Evolutionary conservation across 2,329 filamentous ascomycete genomes (phyloP).

Genomic region (Pyrenophora graminea): DNA sequence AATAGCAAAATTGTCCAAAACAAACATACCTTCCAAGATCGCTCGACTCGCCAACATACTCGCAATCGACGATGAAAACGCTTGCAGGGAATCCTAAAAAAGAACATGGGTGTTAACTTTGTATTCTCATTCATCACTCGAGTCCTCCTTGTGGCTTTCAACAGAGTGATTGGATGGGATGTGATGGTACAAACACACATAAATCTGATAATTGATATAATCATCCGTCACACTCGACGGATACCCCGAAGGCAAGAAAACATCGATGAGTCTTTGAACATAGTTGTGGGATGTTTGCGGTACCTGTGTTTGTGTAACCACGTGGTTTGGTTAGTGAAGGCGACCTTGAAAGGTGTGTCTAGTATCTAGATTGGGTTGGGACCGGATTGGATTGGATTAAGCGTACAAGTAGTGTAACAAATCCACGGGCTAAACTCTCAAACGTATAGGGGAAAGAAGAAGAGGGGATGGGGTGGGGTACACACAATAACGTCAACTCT

Average conservation of each 20-base stretch:
- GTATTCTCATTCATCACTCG: not conserved
- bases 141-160: not conserved
- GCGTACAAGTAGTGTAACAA: not conserved
- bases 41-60: conserved; percentile 79
- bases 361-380: too few species aligned
- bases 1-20: not conserved
- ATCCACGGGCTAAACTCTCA: not conserved
- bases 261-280: conserved; percentile 59
- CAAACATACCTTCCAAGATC: conserved; percentile 68
- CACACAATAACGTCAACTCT: conserved; percentile 55
- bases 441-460: not conserved
- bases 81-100: conserved; percentile 73
- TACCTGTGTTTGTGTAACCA: not conserved
- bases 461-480: not conserved
- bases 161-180: not conserved
- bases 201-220: conserved; percentile 78
- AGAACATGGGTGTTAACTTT: conserved; percentile 25
- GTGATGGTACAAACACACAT: conserved; percentile 49
- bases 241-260: conserved; percentile 87
- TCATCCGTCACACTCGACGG: conserved; percentile 84
- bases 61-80: conserved; percentile 81
- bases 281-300: conserved; percentile 9
- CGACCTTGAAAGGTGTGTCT: too few species aligned
- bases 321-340: too few species aligned
- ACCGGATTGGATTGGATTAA: not conserved